Percentiles rank a stretch among this genome's conserved stretches.
Evolutionary conservation across 2,329 filamentous ascomycete species (phyloP).

Genomic region (Salinomyces thailandicus): DNA sequence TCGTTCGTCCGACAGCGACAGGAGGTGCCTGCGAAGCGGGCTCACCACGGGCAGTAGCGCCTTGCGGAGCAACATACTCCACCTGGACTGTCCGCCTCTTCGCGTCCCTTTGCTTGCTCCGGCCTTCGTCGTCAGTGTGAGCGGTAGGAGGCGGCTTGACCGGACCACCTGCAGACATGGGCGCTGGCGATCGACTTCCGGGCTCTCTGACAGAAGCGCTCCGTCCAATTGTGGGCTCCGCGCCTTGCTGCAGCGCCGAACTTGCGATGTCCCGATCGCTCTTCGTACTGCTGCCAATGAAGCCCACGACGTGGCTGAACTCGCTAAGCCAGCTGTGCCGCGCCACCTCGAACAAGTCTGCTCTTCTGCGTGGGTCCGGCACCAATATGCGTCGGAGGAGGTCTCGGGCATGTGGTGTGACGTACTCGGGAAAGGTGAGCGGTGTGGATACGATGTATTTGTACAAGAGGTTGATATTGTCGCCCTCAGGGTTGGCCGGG

Average conservation of each 20-base stretch:
- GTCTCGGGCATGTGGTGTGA: slow-evolving; percentile 91
- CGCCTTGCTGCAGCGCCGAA: slow-evolving; percentile 51
- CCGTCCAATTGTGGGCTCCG: slow-evolving; percentile 58
- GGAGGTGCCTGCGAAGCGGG: slow-evolving; percentile 29
- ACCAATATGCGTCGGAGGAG: slow-evolving; percentile 87
- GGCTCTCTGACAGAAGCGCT: slow-evolving; percentile 89
- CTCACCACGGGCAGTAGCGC: slow-evolving; percentile 68
- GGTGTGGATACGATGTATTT: slow-evolving; percentile 98
- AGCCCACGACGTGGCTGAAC: slow-evolving; percentile 90
- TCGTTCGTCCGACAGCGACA: slow-evolving; percentile 31
- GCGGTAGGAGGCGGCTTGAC: slow-evolving; percentile 14
- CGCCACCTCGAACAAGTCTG: slow-evolving; percentile 93
- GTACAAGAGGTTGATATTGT: slow-evolving; percentile 98
- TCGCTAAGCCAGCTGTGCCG: slow-evolving; percentile 97
- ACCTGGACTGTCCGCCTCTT: slow-evolving; percentile 94
- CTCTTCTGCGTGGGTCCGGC: slow-evolving; percentile 85
- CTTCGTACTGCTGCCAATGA: slow-evolving; percentile 93
- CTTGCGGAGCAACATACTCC: slow-evolving; percentile 88
- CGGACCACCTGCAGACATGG: slow-evolving; percentile 7
- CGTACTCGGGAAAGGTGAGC: slow-evolving; percentile 95
- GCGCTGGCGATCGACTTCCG: slow-evolving; percentile 37
- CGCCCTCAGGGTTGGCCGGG: slow-evolving; percentile 92
- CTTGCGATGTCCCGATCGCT: slow-evolving; percentile 76
- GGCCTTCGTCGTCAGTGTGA: slow-evolving; percentile 14
- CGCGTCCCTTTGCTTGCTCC: slow-evolving; percentile 60